Evolutionary conservation across 192 early-diverging fungal species (phyloP), one percentile per base, ranked within the genome.

Genomic region (Funneliformis mosseae): DNA sequence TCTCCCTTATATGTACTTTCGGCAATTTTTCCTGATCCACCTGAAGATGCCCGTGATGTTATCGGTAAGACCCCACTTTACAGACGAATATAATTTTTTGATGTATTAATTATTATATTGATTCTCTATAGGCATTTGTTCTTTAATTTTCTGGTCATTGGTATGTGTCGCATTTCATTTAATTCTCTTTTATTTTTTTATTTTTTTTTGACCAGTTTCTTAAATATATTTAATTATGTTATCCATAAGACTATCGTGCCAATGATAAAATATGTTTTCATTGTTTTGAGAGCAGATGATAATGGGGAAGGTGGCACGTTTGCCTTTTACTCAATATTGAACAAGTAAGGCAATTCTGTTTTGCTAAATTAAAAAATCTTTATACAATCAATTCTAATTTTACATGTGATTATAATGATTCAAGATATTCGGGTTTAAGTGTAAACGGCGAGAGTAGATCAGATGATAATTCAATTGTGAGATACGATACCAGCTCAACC

Each of bases 291-390:
- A 88, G 89, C 89, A 1, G 89, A 88, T 72, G 89, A 90, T 76
- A 90, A 91, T 61, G 89, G 89, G 16, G 87, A 90, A 79, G 89
- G 89, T 6, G 89, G 89, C 41, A 88, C 87, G 10, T 90, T 86
- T 84, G 89, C 89, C 25, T 64, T 90, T 28, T 81, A 87, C 21
- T 87, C 88, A 2, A 73, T 90, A 38, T 75, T 90, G 10, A 83
- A 86, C 21, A 68, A 79, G 76, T 77, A 77, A 48, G 38, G 42
- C 41, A n/a, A 28, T n/a, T 45, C 14, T 14, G 7, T 48, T n/a
- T 46, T 46, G 10, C 8, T 45, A 42, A 21, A 27, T 9, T 69
- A 41, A 42, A 27, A 0, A 14, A 42, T 70, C 18, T 42, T 42
- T 18, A n/a, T 16, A 46, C n/a, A 12, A 14, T 46, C 21, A 25